These are phyloP conservation scores for Bjerkandera adusta DNA, from an alignment of 1,284 basidiomycete species.

Conservation along the genomic window DNA sequence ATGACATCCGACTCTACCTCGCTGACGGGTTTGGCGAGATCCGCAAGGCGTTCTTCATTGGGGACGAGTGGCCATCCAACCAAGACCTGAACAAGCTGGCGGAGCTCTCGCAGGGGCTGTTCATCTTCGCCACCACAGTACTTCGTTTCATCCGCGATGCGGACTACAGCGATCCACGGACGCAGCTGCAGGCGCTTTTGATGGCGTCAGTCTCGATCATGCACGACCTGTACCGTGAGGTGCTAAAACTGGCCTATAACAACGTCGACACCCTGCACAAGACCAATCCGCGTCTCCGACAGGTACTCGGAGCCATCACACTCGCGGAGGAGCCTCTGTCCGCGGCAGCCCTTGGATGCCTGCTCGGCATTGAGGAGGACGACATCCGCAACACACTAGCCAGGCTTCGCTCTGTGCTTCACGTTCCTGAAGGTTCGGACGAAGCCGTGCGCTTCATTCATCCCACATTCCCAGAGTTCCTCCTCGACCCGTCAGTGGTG, in stretches of 20 bases:
- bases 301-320: background rate
- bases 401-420: constrained; percentile 12
- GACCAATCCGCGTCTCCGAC: background rate
- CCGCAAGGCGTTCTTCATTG: background rate
- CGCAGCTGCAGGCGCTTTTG: background rate
- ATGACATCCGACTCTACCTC: background rate
- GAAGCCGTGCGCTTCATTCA: constrained; percentile 18
- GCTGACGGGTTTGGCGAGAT: background rate
- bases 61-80: background rate
- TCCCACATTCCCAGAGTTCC: constrained; percentile 22
- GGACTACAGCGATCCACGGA: background rate
- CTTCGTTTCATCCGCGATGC: constrained; percentile 8
- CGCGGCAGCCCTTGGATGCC: background rate
- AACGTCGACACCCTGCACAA: background rate
- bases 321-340: background rate
- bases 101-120: background rate
- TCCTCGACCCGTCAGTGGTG: too few relatives aligned
- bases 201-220: too few relatives aligned
- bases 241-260: background rate
- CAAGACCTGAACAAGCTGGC: constrained; percentile 1
- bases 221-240: background rate
- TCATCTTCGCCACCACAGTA: constrained; percentile 1
- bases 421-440: constrained; percentile 3
- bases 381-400: background rate
- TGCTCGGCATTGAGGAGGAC: background rate